Percentiles rank a stretch among this genome's conserved stretches.
phyloP scores from a whole-genome alignment of 805 yeast genomes.

The Komagataella mondaviorum region DNA sequence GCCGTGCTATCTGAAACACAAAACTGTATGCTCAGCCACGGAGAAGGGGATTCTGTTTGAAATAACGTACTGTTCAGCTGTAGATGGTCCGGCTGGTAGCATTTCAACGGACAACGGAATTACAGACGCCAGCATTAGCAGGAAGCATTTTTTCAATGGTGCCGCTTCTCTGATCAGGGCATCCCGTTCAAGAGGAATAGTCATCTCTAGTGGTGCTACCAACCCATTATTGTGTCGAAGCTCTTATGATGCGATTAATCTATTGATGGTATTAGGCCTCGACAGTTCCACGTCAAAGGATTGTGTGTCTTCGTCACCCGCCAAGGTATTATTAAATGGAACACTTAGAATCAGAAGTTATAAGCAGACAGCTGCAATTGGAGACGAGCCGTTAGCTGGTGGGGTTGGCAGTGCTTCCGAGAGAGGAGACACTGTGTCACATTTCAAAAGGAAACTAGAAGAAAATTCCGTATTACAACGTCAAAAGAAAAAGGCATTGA shows the following conservation, averaged over 20 bases:
- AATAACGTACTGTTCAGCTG: constrained; percentile 47
- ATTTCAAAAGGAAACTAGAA: not conserved
- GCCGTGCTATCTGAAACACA: constrained; percentile 72
- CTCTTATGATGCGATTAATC: constrained; percentile 51
- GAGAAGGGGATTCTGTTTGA: constrained; percentile 78
- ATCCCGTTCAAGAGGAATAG: constrained; percentile 65
- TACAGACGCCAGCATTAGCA: constrained; percentile 10
- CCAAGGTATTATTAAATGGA: constrained; percentile 58
- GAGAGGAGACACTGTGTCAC: not conserved
- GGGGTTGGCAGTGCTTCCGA: not conserved
- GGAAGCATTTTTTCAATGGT: constrained; percentile 59
- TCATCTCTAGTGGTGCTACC: constrained; percentile 66
- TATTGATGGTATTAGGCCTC: constrained; percentile 60
- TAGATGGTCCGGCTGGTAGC: constrained; percentile 22
- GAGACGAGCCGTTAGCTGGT: constrained; percentile 16
- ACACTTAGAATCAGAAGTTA: constrained; percentile 59
- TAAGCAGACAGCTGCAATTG: constrained; percentile 60
- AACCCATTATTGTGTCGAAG: constrained; percentile 47
- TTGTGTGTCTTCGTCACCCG: constrained; percentile 46
- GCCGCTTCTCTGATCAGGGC: constrained; percentile 67
- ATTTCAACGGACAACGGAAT: constrained; percentile 6
- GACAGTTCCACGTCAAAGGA: constrained; percentile 46
- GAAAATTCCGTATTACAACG: not conserved
- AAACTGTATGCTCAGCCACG: constrained; percentile 71
- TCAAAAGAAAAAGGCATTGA: constrained; percentile 1